phyloP scores from a whole-genome alignment of 495 filamentous ascomycete genomes.

The Thermochaetoides thermophila region DNA sequence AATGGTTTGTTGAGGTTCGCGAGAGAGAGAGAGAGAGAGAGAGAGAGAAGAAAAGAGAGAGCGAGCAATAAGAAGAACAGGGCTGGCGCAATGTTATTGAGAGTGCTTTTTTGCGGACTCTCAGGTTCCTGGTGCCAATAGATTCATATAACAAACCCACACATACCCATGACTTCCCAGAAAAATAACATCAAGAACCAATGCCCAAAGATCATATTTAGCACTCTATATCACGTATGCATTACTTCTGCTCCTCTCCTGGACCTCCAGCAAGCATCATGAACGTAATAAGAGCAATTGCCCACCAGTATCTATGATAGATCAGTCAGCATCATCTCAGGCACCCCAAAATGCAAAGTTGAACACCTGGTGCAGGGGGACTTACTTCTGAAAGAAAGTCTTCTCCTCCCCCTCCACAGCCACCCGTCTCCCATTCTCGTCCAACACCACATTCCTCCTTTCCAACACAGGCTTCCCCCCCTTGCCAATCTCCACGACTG shows the following conservation, averaged over 20 bases:
- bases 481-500: slow-evolving; percentile 26
- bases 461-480: slow-evolving; percentile 55
- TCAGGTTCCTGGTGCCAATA: too few species aligned
- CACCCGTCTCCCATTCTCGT: slow-evolving; percentile 41
- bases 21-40: background rate
- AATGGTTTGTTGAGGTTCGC: too few species aligned
- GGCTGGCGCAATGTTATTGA: too few species aligned
- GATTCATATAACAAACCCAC: too few species aligned
- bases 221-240: too few species aligned
- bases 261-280: slow-evolving; percentile 22
- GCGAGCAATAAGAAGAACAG: too few species aligned
- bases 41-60: too few species aligned
- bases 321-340: slow-evolving; percentile 7
- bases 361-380: slow-evolving; percentile 4
- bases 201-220: too few species aligned
- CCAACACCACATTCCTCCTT: slow-evolving; percentile 50
- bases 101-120: too few species aligned
- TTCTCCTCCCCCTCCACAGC: slow-evolving; percentile 47
- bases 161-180: too few species aligned
- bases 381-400: slow-evolving; percentile 56
- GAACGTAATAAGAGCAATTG: slow-evolving; percentile 27
- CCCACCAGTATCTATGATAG: slow-evolving; percentile 37
- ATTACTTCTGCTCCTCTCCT: slow-evolving; percentile 29
- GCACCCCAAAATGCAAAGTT: slow-evolving; percentile 24
- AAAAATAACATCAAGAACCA: too few species aligned